These are phyloP conservation scores for Hymenoscyphus fructigenus DNA, from an alignment of 2,329 filamentous ascomycete genomes.

Conservation along the genomic window DNA sequence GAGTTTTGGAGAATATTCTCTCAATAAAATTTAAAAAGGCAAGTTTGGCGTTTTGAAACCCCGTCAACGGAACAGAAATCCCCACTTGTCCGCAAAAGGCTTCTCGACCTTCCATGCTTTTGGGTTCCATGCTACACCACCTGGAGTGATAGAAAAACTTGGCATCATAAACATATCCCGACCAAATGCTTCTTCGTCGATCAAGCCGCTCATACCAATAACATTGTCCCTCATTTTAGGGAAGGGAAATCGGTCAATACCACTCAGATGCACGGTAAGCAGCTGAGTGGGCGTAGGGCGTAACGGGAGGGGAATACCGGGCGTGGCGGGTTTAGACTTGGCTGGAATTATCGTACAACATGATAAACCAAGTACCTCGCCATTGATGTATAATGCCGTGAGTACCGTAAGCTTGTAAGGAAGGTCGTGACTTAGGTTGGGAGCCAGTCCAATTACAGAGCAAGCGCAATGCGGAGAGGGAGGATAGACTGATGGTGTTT, in stretches of 20 bases:
- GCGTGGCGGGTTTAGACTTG: constrained; percentile 4
- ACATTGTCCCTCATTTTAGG: constrained; percentile 18
- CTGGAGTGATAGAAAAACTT: constrained; percentile 9
- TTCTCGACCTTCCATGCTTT: constrained; percentile 5
- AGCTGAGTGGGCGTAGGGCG: constrained; percentile 17
- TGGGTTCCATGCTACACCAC: constrained; percentile 5
- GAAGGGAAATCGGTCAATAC: constrained; percentile 24
- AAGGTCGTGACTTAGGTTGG: background rate
- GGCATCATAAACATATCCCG: constrained; percentile 15
- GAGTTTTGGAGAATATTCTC: no score
- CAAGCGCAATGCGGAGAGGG: background rate
- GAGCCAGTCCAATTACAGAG: background rate
- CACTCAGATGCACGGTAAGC: constrained; percentile 17
- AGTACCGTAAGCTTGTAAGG: background rate
- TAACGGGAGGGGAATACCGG: constrained; percentile 13
- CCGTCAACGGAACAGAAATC: constrained; percentile 10
- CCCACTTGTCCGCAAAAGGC: constrained; percentile 13
- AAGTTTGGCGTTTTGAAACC: background rate
- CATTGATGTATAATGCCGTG: constrained; percentile 12
- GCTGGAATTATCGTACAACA: constrained; percentile 12
- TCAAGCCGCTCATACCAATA: constrained; percentile 14
- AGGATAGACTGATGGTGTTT: background rate
- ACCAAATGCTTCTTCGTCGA: constrained; percentile 17
- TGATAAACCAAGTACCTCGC: constrained; percentile 19
- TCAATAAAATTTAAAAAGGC: background rate